Conservation (phyloP, 345 rosid species). For the Triadica sebifera region DNA sequence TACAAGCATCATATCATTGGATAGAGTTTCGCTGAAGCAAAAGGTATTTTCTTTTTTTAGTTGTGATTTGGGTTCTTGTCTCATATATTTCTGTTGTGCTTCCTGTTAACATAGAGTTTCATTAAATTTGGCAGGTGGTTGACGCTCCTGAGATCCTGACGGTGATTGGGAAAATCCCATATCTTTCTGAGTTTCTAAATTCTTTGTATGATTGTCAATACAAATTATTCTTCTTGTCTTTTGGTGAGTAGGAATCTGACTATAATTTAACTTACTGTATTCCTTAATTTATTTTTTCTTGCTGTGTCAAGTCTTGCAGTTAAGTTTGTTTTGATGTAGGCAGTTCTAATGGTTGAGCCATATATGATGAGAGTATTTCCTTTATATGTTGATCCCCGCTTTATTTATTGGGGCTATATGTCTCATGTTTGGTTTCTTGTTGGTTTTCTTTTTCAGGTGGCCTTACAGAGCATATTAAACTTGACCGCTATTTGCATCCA, state of each 20-base stretch:
- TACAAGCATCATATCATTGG: constrained; percentile 89
- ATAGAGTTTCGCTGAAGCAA: constrained; percentile 94
- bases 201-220: constrained; percentile 90
- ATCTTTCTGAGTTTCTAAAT: constrained; percentile 88
- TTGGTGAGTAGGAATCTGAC: constrained; percentile 53
- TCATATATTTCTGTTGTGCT: not conserved
- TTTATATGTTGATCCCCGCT: not conserved
- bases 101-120: not conserved
- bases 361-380: not conserved
- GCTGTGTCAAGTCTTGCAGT: not conserved
- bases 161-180: constrained; percentile 87
- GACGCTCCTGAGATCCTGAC: constrained; percentile 99
- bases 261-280: not conserved
- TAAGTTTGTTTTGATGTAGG: not conserved
- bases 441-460: constrained; percentile 55
- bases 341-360: not conserved
- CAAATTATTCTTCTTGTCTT: constrained; percentile 87
- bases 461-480: constrained; percentile 75
- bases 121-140: constrained; percentile 61
- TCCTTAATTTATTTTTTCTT: not conserved
- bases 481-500: constrained; percentile 84
- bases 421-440: constrained; percentile 11
- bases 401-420: constrained; percentile 1
- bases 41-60: constrained; percentile 52
- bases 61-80: not conserved